Percentiles rank a stretch among this genome's conserved stretches.
phyloP scores from a whole-genome alignment of 2,329 filamentous ascomycete species.

The Tolypocladium inflatum region DNA sequence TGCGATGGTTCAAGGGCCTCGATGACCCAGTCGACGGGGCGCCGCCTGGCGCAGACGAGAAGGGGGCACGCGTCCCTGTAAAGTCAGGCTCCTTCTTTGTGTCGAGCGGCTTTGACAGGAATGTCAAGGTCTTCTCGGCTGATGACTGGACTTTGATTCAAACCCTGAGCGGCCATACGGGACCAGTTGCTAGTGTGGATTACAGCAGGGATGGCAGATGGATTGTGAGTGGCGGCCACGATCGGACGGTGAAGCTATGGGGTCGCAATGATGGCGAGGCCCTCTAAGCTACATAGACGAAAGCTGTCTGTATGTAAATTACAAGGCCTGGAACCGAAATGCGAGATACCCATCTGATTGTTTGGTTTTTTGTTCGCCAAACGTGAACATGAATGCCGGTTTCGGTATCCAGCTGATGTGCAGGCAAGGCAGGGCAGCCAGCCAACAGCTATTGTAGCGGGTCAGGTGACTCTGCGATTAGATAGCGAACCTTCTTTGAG shows the following conservation, averaged over 20 bases:
- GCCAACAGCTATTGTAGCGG: neutral
- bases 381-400: neutral
- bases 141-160: slow-evolving; percentile 93
- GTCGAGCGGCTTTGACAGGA: slow-evolving; percentile 84
- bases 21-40: slow-evolving; percentile 61
- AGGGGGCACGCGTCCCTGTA: slow-evolving; percentile 61
- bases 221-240: slow-evolving; percentile 91
- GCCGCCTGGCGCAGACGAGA: slow-evolving; percentile 51
- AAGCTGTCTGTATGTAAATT: neutral
- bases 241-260: slow-evolving; percentile 95
- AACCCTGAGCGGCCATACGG: slow-evolving; percentile 80
- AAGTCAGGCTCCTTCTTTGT: slow-evolving; percentile 89
- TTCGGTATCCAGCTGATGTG: neutral
- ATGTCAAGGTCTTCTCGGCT: slow-evolving; percentile 90
- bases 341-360: neutral
- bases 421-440: neutral
- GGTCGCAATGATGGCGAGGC: slow-evolving; percentile 66
- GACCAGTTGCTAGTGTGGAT: slow-evolving; percentile 85
- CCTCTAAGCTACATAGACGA: slow-evolving; percentile 21
- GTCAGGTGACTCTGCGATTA: slow-evolving; percentile 14
- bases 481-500: slow-evolving; percentile 6
- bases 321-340: neutral
- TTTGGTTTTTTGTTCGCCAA: neutral
- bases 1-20: slow-evolving; percentile 85
- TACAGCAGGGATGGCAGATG: slow-evolving; percentile 77